Conservation (phyloP, 2,329 filamentous ascomycete species). For the Ambrosiella xylebori region DNA sequence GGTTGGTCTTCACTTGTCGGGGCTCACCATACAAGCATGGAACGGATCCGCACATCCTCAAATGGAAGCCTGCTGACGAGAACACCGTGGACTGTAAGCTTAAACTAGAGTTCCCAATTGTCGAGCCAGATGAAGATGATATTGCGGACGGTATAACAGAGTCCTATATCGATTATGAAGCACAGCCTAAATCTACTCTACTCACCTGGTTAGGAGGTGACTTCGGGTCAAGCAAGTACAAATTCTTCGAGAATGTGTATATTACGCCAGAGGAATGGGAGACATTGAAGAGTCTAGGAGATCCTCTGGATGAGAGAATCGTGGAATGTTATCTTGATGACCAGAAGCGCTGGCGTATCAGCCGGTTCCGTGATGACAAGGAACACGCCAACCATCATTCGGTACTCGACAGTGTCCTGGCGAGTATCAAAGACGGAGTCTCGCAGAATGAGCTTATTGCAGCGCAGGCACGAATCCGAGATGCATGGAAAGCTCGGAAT, state of each 20-base stretch:
- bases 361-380: conserved; percentile 88
- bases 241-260: conserved; percentile 47
- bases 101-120: conserved; percentile 53
- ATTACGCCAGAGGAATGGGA: conserved; percentile 72
- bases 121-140: conserved; percentile 52
- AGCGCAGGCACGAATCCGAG: conserved; percentile 52
- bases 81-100: conserved; percentile 91
- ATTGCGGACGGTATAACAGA: conserved; percentile 46
- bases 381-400: conserved; percentile 72
- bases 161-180: conserved; percentile 61
- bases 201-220: conserved; percentile 41
- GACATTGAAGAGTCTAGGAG: conserved; percentile 50
- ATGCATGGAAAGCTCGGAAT: conserved; percentile 55
- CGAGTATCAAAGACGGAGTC: conserved; percentile 76
- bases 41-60: conserved; percentile 84
- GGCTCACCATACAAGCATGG: conserved; percentile 73
- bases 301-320: conserved; percentile 71
- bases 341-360: conserved; percentile 62
- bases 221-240: conserved; percentile 34
- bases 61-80: conserved; percentile 92
- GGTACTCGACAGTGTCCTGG: conserved; percentile 70
- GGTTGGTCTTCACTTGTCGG: conserved; percentile 92
- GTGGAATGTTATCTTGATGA: conserved; percentile 79
- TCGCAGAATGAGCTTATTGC: conserved; percentile 63
- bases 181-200: conserved; percentile 56